A percentile compares a stretch with the other conserved stretches of the same genome.
Evolutionary conservation across 345 rosid genomes (phyloP).

Genomic region (Bruguiera sexangula): DNA sequence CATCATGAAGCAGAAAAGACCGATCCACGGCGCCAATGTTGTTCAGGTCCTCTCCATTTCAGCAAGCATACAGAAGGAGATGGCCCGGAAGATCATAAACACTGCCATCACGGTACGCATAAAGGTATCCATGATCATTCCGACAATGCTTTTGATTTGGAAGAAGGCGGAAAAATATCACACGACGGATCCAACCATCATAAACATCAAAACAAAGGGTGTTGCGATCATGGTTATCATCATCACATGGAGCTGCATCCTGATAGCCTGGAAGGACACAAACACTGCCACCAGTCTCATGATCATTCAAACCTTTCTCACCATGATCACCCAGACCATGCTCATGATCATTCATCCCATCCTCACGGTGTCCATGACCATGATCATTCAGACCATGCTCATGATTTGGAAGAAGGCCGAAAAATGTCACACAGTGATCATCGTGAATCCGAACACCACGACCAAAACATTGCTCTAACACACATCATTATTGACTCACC

Average conservation of each 20-base stretch:
- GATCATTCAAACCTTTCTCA: neutral
- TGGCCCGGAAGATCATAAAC: neutral
- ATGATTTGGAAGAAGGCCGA: no score
- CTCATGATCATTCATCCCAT: no score
- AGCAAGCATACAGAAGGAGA: neutral
- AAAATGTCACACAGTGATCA: no score
- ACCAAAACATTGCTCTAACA: no score
- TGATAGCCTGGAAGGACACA: no score
- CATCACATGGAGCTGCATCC: no score
- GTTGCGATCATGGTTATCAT: neutral
- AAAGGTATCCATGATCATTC: constrained; percentile 3
- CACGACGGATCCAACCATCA: neutral
- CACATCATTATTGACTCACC: no score
- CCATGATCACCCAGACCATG: neutral
- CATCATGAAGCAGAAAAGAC: neutral
- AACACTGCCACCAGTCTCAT: neutral
- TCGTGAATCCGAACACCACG: no score
- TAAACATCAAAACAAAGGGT: neutral
- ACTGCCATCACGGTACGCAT: neutral
- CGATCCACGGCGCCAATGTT: neutral
- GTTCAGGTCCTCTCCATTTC: neutral
- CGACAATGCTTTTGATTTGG: constrained; percentile 3
- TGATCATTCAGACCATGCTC: no score
- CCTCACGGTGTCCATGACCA: no score
- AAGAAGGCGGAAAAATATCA: neutral